Base-by-base conservation (phyloP, 1,284 basidiomycete species). In the Fomes fomentarius region DNA sequence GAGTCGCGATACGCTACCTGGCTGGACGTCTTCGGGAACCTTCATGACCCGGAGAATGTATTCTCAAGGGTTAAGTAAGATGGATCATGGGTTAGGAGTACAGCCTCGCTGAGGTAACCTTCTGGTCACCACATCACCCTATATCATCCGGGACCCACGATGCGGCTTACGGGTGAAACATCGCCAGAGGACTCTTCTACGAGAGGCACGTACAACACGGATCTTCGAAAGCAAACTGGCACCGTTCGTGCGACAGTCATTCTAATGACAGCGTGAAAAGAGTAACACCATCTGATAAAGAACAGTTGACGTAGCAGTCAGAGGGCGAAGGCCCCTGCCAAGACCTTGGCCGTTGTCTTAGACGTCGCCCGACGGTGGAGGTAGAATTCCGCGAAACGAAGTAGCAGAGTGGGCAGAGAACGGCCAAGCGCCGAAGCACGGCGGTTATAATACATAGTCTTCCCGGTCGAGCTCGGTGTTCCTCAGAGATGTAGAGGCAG, bases 361-460 rank as follows among this genome's bases (percentile, higher is more conserved):
- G n/a, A n/a, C n/a, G n/a, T n/a, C n/a, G n/a, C n/a, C n/a, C n/a
- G n/a, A n/a, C n/a, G n/a, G n/a, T n/a, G n/a, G n/a, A n/a, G n/a
- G n/a, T n/a, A n/a, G n/a, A n/a, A n/a, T n/a, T n/a, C n/a, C n/a
- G n/a, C n/a, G n/a, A n/a, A n/a, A n/a, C n/a, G n/a, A n/a, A n/a
- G n/a, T n/a, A n/a, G n/a, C n/a, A n/a, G n/a, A n/a, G n/a, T n/a
- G n/a, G n/a, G n/a, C n/a, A n/a, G n/a, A n/a, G n/a, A n/a, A 21
- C 39, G 12, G 21, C 17, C 25, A 30, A 28, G 40, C 25, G n/a
- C 25, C 25, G 41, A 9, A 47, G 35, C 15, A 12, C 3, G 47
- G 28, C 31, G 55, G 55, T 7, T 33, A 25, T 26, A 21, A 47
- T 9, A 42, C 31, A 50, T 57, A 38, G 25, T 39, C 44, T 24